Evolutionary conservation across 2,329 filamentous ascomycete species (phyloP).

Genomic region (Fusarium buharicum): DNA sequence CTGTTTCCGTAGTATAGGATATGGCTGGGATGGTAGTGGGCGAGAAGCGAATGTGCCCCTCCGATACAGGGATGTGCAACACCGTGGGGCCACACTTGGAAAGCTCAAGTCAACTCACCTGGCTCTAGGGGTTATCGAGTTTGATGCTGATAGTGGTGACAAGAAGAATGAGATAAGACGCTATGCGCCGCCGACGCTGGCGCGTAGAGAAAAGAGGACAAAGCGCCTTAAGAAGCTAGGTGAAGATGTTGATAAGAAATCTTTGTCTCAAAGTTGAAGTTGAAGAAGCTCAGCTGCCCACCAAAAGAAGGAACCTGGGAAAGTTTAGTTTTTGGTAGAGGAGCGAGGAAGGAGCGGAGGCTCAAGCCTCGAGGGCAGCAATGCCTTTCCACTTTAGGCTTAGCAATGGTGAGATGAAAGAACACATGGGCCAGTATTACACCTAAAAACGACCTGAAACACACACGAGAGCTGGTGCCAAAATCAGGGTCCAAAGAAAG

Average conservation of each 20-base stretch:
- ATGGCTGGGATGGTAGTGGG: slow-evolving; percentile 36
- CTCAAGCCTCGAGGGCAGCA: slow-evolving; percentile 22
- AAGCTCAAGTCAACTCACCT: slow-evolving; percentile 36
- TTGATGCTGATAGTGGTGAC: background rate
- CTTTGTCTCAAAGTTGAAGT: slow-evolving; percentile 17
- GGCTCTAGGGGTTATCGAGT: background rate
- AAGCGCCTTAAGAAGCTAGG: no score
- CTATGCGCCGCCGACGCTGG: slow-evolving; percentile 2
- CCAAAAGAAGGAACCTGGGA: slow-evolving; percentile 31
- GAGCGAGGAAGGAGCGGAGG: slow-evolving; percentile 27
- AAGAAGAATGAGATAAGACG: background rate
- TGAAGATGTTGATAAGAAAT: slow-evolving; percentile 6
- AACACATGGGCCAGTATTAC: slow-evolving; percentile 6
- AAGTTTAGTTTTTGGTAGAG: slow-evolving; percentile 29
- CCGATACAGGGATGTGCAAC: slow-evolving; percentile 43
- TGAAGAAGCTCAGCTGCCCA: slow-evolving; percentile 36
- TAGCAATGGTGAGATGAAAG: slow-evolving; percentile 27
- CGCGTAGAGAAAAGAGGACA: background rate
- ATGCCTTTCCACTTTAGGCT: slow-evolving; percentile 13
- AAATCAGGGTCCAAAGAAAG: slow-evolving; percentile 11
- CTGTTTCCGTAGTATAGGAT: slow-evolving; percentile 17
- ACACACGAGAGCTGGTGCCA: slow-evolving; percentile 17
- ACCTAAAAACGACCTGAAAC: slow-evolving; percentile 26
- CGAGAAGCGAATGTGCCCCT: slow-evolving; percentile 46
- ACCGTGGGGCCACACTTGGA: slow-evolving; percentile 43